Percentiles rank a stretch among this genome's conserved stretches.
Conservation (phyloP, 257 asterid genomes). For the Leonotis leonurus region DNA sequence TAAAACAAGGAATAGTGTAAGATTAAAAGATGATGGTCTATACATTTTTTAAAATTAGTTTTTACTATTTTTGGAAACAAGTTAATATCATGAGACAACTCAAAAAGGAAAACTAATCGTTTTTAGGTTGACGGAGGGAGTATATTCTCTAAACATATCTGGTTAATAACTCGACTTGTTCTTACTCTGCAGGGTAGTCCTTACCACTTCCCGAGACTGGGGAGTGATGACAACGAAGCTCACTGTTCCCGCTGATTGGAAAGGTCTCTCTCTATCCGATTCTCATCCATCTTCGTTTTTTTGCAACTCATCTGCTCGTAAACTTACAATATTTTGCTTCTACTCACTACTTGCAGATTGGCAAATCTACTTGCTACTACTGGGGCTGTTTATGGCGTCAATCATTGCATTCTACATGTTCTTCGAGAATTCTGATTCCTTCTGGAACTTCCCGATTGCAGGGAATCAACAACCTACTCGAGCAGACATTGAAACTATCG, state of each 20-base stretch:
- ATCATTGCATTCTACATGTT: slow-evolving; percentile 57
- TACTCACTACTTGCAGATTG: slow-evolving; percentile 75
- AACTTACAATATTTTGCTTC: too few species aligned
- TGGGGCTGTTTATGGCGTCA: slow-evolving; percentile 91
- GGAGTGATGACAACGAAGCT: slow-evolving; percentile 77
- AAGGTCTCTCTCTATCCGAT: slow-evolving; percentile 55
- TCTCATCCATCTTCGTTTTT: too few species aligned
- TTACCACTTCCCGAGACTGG: slow-evolving; percentile 80
- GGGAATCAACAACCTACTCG: slow-evolving; percentile 36
- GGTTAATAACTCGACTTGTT: not conserved
- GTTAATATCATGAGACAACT: too few species aligned
- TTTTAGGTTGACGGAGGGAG: too few species aligned
- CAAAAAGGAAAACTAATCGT: too few species aligned
- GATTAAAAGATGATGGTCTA: too few species aligned
- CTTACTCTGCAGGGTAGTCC: slow-evolving; percentile 56
- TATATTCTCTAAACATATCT: too few species aligned
- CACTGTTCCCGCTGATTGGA: slow-evolving; percentile 94
- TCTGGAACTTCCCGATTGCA: slow-evolving; percentile 81
- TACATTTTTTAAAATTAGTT: too few species aligned
- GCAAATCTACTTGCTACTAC: slow-evolving; percentile 74
- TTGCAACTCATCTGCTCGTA: too few species aligned
- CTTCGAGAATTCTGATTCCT: slow-evolving; percentile 81
- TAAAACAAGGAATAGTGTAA: too few species aligned
- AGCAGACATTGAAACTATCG: slow-evolving; percentile 33
- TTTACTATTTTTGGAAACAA: too few species aligned